phyloP scores from a whole-genome alignment of 2,329 filamentous ascomycete genomes.

The Zymoseptoria passerinii region DNA sequence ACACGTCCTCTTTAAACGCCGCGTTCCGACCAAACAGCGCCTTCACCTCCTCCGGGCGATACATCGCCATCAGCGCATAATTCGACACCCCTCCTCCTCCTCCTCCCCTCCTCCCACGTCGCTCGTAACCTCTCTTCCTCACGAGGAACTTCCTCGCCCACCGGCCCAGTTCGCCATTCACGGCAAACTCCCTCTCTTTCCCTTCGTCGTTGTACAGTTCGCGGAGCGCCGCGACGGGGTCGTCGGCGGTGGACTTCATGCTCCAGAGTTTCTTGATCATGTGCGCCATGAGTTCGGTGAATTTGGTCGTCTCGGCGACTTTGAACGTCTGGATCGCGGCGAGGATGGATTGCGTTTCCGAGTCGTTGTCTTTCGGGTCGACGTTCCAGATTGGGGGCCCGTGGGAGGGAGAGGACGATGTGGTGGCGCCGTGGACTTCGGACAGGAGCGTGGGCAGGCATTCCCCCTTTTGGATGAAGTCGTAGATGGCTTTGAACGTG shows the following conservation, averaged over 20 bases:
- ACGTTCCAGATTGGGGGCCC: not conserved
- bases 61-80: constrained; percentile 2
- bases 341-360: constrained; percentile 10
- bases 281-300: constrained; percentile 30
- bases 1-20: constrained; percentile 7
- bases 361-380: not conserved
- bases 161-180: constrained; percentile 21
- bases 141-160: constrained; percentile 21
- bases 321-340: constrained; percentile 28
- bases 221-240: constrained; percentile 30
- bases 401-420: not conserved
- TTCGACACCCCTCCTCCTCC: constrained; percentile 1
- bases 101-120: too few species aligned
- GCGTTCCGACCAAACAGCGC: constrained; percentile 2
- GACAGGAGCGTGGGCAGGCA: constrained; percentile 2
- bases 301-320: constrained; percentile 28
- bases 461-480: constrained; percentile 21
- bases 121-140: not conserved
- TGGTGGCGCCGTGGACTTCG: not conserved
- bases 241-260: constrained; percentile 27
- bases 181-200: constrained; percentile 4
- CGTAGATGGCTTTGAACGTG: constrained; percentile 30
- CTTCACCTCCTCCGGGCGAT: not conserved
- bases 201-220: constrained; percentile 28
- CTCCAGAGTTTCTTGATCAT: constrained; percentile 29